Evolutionary conservation across 1,284 basidiomycete genomes (phyloP), one percentile per base, ranked within the genome.

Genomic region (Albatrellus sp.): DNA sequence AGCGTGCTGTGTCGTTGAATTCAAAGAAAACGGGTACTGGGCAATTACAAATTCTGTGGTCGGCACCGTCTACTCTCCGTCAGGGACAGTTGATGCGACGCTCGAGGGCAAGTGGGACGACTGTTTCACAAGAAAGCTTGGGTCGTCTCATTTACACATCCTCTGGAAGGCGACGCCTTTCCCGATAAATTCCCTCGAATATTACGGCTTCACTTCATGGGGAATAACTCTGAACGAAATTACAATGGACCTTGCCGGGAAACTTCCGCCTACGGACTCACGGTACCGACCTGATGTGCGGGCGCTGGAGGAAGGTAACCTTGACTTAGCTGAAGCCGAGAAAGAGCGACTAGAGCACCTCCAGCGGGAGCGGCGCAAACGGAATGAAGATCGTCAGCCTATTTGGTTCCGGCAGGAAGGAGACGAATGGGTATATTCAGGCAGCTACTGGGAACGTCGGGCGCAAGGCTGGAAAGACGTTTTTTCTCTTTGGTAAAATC

Each of bases 21-120:
- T 92, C 68, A 90, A 90, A 56, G 86, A 86, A 56, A 77, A 76
- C 38, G 82, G 83, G 12, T 89, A 88, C 60, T 89, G 83, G 77
- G 83, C 77, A 11, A 66, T 75, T n/a, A 69, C 78, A 7, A 90
- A 91, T 55, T 69, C 80, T 41, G 75, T 92, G 38, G 65, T 72
- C 14, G 89, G 85, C 6, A 60, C 66, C 5, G 67, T 90, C 16
- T 60, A 72, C 47, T 74, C 74, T 32, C 50, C 68, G 20, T 63
- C 70, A 17, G 84, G 82, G 10, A 64, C 73, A 8, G 59, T 67
- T 3, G 59, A 70, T 33, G 70, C 79, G 35, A 68, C 70, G 28
- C 62, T 90, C 13, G 85, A 89, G 59, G 87, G 87, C 38, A 88
- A 83, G 59, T 90, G 87, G 88, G 83, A 89, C 54, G 83, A 88